These are phyloP conservation scores for Torrubiella hemipterigena DNA, from an alignment of 2,329 filamentous ascomycete genomes.

Conservation along the genomic window DNA sequence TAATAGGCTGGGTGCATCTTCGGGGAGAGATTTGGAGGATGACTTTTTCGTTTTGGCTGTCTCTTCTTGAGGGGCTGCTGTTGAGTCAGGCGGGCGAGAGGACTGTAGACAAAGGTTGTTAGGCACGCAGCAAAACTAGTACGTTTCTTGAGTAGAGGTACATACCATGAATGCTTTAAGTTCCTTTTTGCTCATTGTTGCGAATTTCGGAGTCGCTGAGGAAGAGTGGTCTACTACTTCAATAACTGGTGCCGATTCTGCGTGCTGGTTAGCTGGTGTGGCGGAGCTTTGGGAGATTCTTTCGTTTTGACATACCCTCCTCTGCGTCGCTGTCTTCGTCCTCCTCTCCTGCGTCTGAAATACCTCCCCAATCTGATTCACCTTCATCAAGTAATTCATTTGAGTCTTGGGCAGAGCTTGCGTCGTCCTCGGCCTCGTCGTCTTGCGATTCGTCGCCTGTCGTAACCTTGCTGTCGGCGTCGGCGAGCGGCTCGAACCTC, in stretches of 20 bases:
- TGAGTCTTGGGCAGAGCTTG: slow-evolving; percentile 15
- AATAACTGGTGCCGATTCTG: slow-evolving; percentile 20
- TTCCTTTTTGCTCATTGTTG: slow-evolving; percentile 51
- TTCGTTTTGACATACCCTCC: slow-evolving; percentile 7
- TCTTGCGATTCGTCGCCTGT: slow-evolving; percentile 16
- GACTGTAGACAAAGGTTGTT: slow-evolving; percentile 20
- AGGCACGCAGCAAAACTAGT: slow-evolving; percentile 1
- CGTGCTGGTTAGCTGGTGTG: slow-evolving; percentile 1
- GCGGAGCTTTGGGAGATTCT: background rate
- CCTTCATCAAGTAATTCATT: slow-evolving; percentile 23
- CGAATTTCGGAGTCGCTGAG: slow-evolving; percentile 21
- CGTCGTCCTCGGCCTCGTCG: slow-evolving; percentile 15
- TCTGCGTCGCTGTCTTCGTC: slow-evolving; percentile 8
- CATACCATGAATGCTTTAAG: slow-evolving; percentile 67
- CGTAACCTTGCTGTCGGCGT: slow-evolving; percentile 12
- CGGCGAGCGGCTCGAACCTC: slow-evolving; percentile 64
- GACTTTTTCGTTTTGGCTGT: slow-evolving; percentile 8
- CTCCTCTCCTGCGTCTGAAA: slow-evolving; percentile 13
- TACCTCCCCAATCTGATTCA: slow-evolving; percentile 10
- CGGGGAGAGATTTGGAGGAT: slow-evolving; percentile 25
- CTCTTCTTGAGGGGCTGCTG: slow-evolving; percentile 11
- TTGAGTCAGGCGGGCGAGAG: slow-evolving; percentile 34
- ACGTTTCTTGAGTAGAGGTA: background rate
- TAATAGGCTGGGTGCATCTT: slow-evolving; percentile 57
- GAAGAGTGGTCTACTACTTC: slow-evolving; percentile 52